Evolutionary conservation across 345 rosid species (phyloP).

Genomic region (Salix purpurea): DNA sequence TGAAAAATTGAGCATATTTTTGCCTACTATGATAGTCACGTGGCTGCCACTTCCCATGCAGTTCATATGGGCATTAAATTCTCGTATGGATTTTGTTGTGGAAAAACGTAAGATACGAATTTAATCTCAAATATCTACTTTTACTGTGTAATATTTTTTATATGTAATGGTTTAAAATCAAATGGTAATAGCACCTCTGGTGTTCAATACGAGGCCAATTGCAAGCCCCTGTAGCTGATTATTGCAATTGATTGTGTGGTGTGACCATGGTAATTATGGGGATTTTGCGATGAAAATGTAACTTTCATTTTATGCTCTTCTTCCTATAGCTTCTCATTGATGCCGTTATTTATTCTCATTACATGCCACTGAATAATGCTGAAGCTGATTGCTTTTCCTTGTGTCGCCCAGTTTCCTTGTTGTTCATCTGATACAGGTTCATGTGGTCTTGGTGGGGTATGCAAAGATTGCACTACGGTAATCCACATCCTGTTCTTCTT

Average conservation of each 20-base stretch:
- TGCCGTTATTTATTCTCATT: not conserved
- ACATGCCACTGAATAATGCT: not conserved
- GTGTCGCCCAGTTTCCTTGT: slow-evolving; percentile 75
- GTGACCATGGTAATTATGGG: not conserved
- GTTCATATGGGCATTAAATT: not conserved
- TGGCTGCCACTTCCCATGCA: not conserved
- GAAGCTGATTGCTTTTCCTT: slow-evolving; percentile 6
- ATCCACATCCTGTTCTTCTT: slow-evolving; percentile 4
- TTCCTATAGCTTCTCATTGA: not conserved
- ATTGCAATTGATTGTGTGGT: not conserved
- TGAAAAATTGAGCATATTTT: not conserved
- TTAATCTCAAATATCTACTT: not conserved
- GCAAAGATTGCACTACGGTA: slow-evolving; percentile 99
- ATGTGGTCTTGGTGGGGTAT: slow-evolving; percentile 64
- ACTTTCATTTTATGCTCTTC: not conserved
- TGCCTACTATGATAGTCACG: not conserved
- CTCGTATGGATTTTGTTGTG: too few species aligned
- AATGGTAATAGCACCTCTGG: not conserved
- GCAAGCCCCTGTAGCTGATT: not conserved
- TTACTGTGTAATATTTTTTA: not conserved
- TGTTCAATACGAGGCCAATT: not conserved
- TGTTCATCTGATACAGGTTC: slow-evolving; percentile 52
- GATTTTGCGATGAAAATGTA: not conserved
- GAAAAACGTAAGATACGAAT: too few species aligned
- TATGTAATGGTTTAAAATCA: not conserved